A percentile compares a stretch with the other conserved stretches of the same genome.
phyloP scores from a whole-genome alignment of 495 filamentous ascomycete genomes.

The Penicillium antarcticum region DNA sequence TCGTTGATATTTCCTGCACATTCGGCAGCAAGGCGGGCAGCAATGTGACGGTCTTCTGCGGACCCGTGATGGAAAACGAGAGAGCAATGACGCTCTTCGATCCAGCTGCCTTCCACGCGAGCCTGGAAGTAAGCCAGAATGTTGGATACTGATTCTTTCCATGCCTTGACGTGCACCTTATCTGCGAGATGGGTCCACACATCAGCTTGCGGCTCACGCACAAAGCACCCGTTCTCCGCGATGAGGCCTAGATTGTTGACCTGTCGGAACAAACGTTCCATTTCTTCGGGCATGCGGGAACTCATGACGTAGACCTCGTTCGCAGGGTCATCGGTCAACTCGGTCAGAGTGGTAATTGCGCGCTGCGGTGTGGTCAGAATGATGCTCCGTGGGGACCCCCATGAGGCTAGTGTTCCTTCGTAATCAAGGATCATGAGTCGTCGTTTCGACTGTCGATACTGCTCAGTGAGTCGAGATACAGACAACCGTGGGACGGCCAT shows the following conservation, averaged over 20 bases:
- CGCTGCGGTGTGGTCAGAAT: slow-evolving; percentile 81
- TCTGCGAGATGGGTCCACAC: slow-evolving; percentile 75
- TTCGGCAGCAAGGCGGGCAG: slow-evolving; percentile 74
- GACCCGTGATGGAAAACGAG: slow-evolving; percentile 83
- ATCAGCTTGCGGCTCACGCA: slow-evolving; percentile 63
- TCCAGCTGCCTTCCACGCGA: slow-evolving; percentile 78
- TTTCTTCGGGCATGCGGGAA: slow-evolving; percentile 76
- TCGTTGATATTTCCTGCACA: slow-evolving; percentile 92
- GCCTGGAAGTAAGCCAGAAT: slow-evolving; percentile 86
- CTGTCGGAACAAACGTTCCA: slow-evolving; percentile 76
- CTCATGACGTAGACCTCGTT: slow-evolving; percentile 96
- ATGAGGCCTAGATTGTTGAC: slow-evolving; percentile 80
- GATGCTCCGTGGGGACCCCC: slow-evolving; percentile 73
- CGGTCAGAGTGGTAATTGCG: slow-evolving; percentile 73
- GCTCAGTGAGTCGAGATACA: slow-evolving; percentile 54
- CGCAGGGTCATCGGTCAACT: slow-evolving; percentile 68
- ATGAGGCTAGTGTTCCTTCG: slow-evolving; percentile 84
- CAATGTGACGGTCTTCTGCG: slow-evolving; percentile 69
- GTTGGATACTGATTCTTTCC: slow-evolving; percentile 73
- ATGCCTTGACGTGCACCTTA: slow-evolving; percentile 57
- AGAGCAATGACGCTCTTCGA: slow-evolving; percentile 83
- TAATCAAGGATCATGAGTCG: slow-evolving; percentile 88
- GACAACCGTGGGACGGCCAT: slow-evolving; percentile 82
- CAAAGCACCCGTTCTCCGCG: slow-evolving; percentile 88
- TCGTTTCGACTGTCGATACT: slow-evolving; percentile 60